These are phyloP conservation scores for Thinopyrum obtusiflorum DNA, from an alignment of 202 grass and related monocot species.

Conservation along the genomic window DNA sequence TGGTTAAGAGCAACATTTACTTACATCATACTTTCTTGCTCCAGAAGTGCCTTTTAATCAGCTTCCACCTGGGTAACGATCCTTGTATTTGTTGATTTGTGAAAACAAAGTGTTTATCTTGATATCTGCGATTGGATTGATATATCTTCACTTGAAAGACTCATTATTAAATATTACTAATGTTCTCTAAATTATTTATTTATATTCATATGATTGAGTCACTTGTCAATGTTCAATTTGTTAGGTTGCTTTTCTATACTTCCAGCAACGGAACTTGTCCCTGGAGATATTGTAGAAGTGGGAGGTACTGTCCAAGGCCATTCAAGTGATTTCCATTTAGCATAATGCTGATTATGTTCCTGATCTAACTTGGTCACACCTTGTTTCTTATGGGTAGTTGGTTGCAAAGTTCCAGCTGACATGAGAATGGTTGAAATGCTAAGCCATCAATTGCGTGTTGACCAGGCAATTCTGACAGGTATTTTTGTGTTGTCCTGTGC, in stretches of 20 bases:
- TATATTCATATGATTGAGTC: conserved; percentile 24
- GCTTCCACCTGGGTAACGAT: background rate
- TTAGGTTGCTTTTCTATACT: conserved; percentile 97
- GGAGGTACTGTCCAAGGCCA: conserved; percentile 60
- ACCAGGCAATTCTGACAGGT: conserved; percentile 99
- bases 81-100: background rate
- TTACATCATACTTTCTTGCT: background rate
- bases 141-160: background rate
- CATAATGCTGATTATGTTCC: conserved; percentile 22
- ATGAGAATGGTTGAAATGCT: conserved; percentile 97
- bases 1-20: background rate
- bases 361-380: conserved; percentile 14
- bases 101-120: conserved; percentile 19
- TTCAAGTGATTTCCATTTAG: conserved; percentile 20
- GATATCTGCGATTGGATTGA: background rate
- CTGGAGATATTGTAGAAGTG: conserved; percentile 99
- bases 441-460: conserved; percentile 95
- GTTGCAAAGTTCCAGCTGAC: conserved; percentile 95
- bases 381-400: conserved; percentile 51
- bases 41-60: background rate
- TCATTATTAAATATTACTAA: background rate
- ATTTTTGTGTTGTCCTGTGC: conserved; percentile 25
- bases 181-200: too few relatives aligned
- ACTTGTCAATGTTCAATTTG: conserved; percentile 42
- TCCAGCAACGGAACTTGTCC: conserved; percentile 94